Conservation (phyloP, 371 early-diverging fungal species). For the Rhizopus sp. region DNA sequence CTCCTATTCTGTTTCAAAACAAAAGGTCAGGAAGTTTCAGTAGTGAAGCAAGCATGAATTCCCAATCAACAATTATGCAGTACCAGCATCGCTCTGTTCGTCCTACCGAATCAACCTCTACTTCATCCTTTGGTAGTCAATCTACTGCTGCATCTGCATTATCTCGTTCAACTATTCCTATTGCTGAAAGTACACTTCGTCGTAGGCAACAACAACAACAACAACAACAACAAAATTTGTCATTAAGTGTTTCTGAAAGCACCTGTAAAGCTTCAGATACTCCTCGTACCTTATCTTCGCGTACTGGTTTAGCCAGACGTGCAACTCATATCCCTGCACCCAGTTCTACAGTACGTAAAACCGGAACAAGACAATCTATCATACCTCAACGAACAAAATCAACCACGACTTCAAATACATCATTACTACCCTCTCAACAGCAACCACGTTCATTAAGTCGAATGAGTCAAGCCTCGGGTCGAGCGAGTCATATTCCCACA, state of each 20-base stretch:
- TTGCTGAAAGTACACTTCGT: background rate
- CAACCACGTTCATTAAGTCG: constrained; percentile 9
- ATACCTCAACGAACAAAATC: constrained; percentile 21
- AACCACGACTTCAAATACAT: constrained; percentile 5
- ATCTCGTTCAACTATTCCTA: constrained; percentile 1
- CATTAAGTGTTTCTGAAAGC: constrained; percentile 7
- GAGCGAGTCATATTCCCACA: constrained; percentile 28
- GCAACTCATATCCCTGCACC: constrained; percentile 25
- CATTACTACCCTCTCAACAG: background rate
- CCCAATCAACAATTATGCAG: constrained; percentile 16
- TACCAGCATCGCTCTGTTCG: background rate
- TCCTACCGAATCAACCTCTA: constrained; percentile 24
- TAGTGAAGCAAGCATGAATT: constrained; percentile 25
- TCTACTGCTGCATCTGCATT: constrained; percentile 14
- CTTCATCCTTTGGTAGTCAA: constrained; percentile 23
- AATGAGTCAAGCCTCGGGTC: constrained; percentile 6
- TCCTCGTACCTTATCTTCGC: background rate
- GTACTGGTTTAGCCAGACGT: constrained; percentile 14
- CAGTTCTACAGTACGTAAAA: background rate
- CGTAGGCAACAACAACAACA: constrained; percentile 4
- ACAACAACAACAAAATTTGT: background rate
- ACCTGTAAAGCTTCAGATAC: background rate
- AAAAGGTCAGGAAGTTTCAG: constrained; percentile 25
- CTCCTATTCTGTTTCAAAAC: background rate
- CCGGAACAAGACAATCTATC: background rate